Base-by-base conservation (phyloP, 371 early-diverging fungal species). In the Rhizopus sp. region DNA sequence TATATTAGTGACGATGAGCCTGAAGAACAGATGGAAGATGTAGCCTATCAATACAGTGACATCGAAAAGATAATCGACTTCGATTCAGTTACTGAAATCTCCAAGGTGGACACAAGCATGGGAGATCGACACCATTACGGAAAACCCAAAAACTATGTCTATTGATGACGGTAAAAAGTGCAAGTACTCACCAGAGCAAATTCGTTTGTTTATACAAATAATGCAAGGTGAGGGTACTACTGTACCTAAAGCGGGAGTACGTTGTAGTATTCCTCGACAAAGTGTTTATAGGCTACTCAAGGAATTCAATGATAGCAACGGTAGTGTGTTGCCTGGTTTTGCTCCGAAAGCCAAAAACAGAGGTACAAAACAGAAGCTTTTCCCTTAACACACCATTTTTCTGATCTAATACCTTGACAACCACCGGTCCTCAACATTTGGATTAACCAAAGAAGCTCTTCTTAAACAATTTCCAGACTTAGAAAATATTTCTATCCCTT, bases 61-160 rank as follows among this genome's bases (percentile, higher is more conserved):
- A 57, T 57, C 50, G 44, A 57, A 57, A 57, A 33, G 50, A 57
- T 57, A 8, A 57, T 57, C 41, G 44, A 50, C 50, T 55, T 55
- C 46, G 55, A 55, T 55, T 55, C 37, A 55, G 29, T 13, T 16
- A 32, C 32, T 8, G 32, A 15, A 35, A 16, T 34, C 32, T 15
- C 35, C 16, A 4, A 50, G 5, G 8, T 12, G 9, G 12, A 3
- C 13, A 33, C 4, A 13, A 34, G 15, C n/a, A 5, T n/a, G 32
- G 16, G 32, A 34, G 34, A 34, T 34, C 32, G 34, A 50, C 50
- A 31, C 50, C 3, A 8, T 50, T 50, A 50, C 51, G 23, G 39
- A 50, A 50, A 50, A 35, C 38, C 8, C 38, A 37, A 50, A 17
- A 37, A 50, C 37, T 50, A 38, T 50, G 34, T 50, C 23, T 15